These are phyloP conservation scores for Coemansia sp. DNA, from an alignment of 192 early-diverging fungal species.

Conservation along the genomic window DNA sequence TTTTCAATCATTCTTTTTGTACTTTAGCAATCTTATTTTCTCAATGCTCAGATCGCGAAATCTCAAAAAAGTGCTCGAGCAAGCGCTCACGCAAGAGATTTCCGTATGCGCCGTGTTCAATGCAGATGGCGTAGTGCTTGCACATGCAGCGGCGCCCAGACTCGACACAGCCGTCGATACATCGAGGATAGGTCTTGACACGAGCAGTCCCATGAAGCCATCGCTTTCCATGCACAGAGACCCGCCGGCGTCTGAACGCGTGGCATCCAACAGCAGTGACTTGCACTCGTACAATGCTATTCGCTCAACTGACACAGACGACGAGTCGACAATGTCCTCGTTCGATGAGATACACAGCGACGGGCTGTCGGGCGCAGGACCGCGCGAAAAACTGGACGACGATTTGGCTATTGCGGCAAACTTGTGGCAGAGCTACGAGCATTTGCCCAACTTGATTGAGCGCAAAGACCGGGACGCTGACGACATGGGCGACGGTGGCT, in stretches of 20 bases:
- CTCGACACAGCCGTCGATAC: not conserved
- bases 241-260: slow-evolving; percentile 3
- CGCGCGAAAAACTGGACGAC: slow-evolving; percentile 46
- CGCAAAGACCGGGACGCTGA: slow-evolving; percentile 36
- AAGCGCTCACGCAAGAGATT: slow-evolving; percentile 40
- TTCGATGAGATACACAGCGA: slow-evolving; percentile 22
- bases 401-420: slow-evolving; percentile 47
- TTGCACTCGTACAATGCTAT: not conserved
- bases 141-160: slow-evolving; percentile 26
- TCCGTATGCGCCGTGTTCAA: slow-evolving; percentile 42
- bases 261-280: slow-evolving; percentile 8
- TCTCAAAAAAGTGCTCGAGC: slow-evolving; percentile 40
- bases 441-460: slow-evolving; percentile 33
- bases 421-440: slow-evolving; percentile 48
- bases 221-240: not conserved
- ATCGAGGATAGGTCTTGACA: not conserved
- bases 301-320: slow-evolving; percentile 1
- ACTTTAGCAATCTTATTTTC: not conserved
- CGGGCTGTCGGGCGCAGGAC: slow-evolving; percentile 1
- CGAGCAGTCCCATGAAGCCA: not conserved
- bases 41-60: slow-evolving; percentile 47
- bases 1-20: not conserved
- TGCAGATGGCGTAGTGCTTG: slow-evolving; percentile 47
- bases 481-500: slow-evolving; percentile 29
- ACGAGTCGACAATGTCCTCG: slow-evolving; percentile 22